Evolutionary conservation across 2,329 filamentous ascomycete genomes (phyloP), one percentile per base, ranked within the genome.

Genomic region (Xylaria sp.): DNA sequence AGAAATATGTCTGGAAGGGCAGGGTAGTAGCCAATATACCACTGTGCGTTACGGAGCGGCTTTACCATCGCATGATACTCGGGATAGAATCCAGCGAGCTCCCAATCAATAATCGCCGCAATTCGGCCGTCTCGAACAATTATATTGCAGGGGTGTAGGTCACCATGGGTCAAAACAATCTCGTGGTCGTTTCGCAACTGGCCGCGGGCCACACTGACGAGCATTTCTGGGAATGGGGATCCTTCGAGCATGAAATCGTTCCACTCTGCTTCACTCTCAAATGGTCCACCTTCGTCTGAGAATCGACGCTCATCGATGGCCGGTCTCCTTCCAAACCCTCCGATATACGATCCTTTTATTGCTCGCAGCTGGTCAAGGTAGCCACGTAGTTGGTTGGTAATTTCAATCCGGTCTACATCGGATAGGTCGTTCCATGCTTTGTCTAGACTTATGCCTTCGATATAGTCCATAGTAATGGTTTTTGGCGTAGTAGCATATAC

Each of bases 61-160:
- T 44, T 44, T n/a, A 44, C 22, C 11, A 44, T 22, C 15, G 44
- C 51, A 6, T 9, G 22, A 36, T 60, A 60, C 44, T 50, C 44
- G 9, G 56, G 56, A n/a, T 60, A 60, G 42, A 38, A 60, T 4
- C 56, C 56, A n/a, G 56, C 56, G 1, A 27, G 7, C 31, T 60
- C 33, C 45, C 56, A 60, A 20, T 60, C 57, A 5, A 60, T 15
- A 3, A 60, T 51, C 4, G n/a, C 57, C 13, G 25, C 31, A 29
- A 60, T 36, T 15, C 31, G 13, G 20, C 57, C 57, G 33, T 60
- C 47, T 33, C 33, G 31, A 15, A 60, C 33, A 15, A 60, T 22
- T 38, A 51, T 50, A 22, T 60, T 50, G 5, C 31, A 13, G 7
- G 45, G 33, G 33, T 39, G 45, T 15, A 60, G n/a, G 47, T 51